These are phyloP conservation scores for Penicillium malachiteum DNA, from an alignment of 495 filamentous ascomycete genomes.

Conservation along the genomic window DNA sequence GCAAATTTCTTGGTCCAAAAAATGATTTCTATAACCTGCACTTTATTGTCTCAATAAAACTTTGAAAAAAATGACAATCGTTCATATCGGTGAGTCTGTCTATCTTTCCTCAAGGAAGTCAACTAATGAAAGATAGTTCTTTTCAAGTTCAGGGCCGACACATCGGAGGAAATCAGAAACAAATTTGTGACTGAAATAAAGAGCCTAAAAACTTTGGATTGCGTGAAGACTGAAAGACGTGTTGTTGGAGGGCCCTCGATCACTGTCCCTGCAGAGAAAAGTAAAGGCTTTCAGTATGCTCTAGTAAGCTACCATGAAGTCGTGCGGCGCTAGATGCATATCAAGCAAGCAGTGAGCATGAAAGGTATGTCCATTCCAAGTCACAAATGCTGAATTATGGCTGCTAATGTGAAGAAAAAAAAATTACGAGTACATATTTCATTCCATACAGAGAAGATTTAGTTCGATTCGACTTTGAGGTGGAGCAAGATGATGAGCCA, in stretches of 20 bases:
- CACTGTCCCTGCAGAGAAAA: slow-evolving; percentile 44
- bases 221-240: slow-evolving; percentile 40
- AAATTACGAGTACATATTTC: slow-evolving; percentile 44
- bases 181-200: slow-evolving; percentile 43
- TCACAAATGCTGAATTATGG: background rate
- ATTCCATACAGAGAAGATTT: slow-evolving; percentile 50
- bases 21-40: no score
- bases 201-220: slow-evolving; percentile 38
- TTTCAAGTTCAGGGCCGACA: slow-evolving; percentile 44
- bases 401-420: slow-evolving; percentile 3
- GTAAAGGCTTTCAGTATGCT: slow-evolving; percentile 47
- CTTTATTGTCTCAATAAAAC: background rate
- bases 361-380: slow-evolving; percentile 26
- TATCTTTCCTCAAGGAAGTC: background rate
- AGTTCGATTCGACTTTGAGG: slow-evolving; percentile 51
- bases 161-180: slow-evolving; percentile 31
- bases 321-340: slow-evolving; percentile 41
- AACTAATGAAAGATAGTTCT: slow-evolving; percentile 30
- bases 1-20: no score
- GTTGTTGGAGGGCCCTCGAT: slow-evolving; percentile 47
- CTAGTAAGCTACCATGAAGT: slow-evolving; percentile 46
- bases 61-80: slow-evolving; percentile 32
- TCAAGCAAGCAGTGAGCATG: slow-evolving; percentile 49
- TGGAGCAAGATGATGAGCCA: slow-evolving; percentile 37
- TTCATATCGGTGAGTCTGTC: slow-evolving; percentile 31